phyloP scores from a whole-genome alignment of 768 basidiomycete genomes.

The Leccinum truebloodii region DNA sequence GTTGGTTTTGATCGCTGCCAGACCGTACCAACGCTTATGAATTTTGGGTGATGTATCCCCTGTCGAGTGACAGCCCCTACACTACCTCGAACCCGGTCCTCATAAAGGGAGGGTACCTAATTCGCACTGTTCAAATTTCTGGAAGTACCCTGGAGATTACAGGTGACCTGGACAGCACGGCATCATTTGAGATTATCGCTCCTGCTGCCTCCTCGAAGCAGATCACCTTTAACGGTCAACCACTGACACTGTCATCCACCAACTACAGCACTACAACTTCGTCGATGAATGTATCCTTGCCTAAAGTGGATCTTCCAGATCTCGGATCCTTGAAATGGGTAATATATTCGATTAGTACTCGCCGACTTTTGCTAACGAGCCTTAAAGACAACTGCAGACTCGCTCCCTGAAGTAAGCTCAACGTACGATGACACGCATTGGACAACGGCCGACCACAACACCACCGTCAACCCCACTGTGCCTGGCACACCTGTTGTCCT shows the following conservation, averaged over 20 bases:
- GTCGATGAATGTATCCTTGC: constrained; percentile 14
- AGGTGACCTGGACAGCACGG: constrained; percentile 46
- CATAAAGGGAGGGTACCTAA: constrained; percentile 50
- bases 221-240: constrained; percentile 45
- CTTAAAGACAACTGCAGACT: constrained; percentile 25
- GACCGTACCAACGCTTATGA: constrained; percentile 52
- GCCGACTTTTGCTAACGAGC: constrained; percentile 3
- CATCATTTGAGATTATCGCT: constrained; percentile 48
- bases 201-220: constrained; percentile 39
- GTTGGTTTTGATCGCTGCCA: constrained; percentile 19
- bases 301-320: constrained; percentile 20
- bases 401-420: constrained; percentile 39
- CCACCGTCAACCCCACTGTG: constrained; percentile 42
- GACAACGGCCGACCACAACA: constrained; percentile 44
- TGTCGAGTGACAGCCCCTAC: constrained; percentile 26
- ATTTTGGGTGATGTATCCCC: constrained; percentile 49
- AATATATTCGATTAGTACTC: not conserved
- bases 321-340: constrained; percentile 25
- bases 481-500: constrained; percentile 44
- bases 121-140: constrained; percentile 40
- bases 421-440: constrained; percentile 44
- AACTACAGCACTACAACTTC: constrained; percentile 42
- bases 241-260: constrained; percentile 37
- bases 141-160: constrained; percentile 41
- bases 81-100: constrained; percentile 45